Conservation (phyloP, 306 rosid species). For the Cicer chorassanicum region DNA sequence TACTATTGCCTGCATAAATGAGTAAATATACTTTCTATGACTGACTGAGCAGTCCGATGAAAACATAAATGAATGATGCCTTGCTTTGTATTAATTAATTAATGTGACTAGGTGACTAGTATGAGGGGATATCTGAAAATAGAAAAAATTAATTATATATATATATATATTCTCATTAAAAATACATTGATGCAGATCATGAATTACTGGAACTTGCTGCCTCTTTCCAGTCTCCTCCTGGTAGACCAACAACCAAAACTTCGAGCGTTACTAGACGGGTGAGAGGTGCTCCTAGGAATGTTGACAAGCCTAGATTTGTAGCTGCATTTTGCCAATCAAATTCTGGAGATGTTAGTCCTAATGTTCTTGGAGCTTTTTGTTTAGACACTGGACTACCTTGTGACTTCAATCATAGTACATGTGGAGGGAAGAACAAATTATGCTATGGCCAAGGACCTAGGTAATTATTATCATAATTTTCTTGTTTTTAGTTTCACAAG, state of each 20-base stretch:
- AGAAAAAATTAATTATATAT: conserved; percentile 6
- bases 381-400: conserved; percentile 87
- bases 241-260: conserved; percentile 60
- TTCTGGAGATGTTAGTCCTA: conserved; percentile 97
- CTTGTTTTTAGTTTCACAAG: conserved; percentile 4
- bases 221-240: conserved; percentile 72
- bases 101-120: conserved; percentile 24
- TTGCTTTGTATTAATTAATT: conserved; percentile 25
- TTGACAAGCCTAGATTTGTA: conserved; percentile 71
- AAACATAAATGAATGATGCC: not conserved
- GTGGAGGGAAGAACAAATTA: conserved; percentile 82
- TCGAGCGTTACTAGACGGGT: conserved; percentile 73
- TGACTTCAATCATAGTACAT: conserved; percentile 95
- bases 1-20: not conserved
- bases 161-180: conserved; percentile 14
- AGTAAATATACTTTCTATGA: not conserved
- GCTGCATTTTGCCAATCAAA: conserved; percentile 95
- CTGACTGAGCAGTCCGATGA: conserved; percentile 12
- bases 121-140: not conserved
- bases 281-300: conserved; percentile 65
- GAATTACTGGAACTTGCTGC: conserved; percentile 80
- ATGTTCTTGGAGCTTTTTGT: conserved; percentile 88
- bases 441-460: conserved; percentile 96
- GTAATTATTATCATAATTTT: conserved; percentile 52
- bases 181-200: conserved; percentile 59